Conservation (phyloP, 2,329 filamentous ascomycete genomes). For the Aspergillus ruber region DNA sequence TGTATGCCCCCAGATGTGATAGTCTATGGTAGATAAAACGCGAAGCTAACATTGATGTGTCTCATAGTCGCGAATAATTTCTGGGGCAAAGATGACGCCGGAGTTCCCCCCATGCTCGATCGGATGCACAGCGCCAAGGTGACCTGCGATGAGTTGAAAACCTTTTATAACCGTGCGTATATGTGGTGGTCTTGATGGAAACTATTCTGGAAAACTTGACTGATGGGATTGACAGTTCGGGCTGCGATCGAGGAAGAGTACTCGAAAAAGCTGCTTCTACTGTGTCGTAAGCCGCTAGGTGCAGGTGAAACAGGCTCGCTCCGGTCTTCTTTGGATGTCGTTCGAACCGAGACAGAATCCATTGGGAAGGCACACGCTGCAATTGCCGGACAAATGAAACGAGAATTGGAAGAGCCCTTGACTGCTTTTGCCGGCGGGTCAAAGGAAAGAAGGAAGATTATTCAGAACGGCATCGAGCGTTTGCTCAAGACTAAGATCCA, state of each 20-base stretch:
- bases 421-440: slow-evolving; percentile 87
- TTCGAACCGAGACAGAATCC: slow-evolving; percentile 81
- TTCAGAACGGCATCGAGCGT: slow-evolving; percentile 90
- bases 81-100: slow-evolving; percentile 98
- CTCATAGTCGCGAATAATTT: slow-evolving; percentile 87
- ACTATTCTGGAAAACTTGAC: neutral
- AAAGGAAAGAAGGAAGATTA: slow-evolving; percentile 94
- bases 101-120: slow-evolving; percentile 81
- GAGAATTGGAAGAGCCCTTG: slow-evolving; percentile 87
- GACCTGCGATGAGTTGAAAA: slow-evolving; percentile 86
- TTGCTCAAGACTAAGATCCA: slow-evolving; percentile 87
- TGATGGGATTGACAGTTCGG: slow-evolving; percentile 53
- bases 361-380: slow-evolving; percentile 91
- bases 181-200: neutral
- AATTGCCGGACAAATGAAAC: slow-evolving; percentile 91
- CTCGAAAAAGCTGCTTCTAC: slow-evolving; percentile 74
- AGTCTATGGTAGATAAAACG: neutral
- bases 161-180: slow-evolving; percentile 73
- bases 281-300: slow-evolving; percentile 82
- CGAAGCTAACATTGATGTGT: slow-evolving; percentile 3
- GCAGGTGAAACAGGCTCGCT: slow-evolving; percentile 81
- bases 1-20: slow-evolving; percentile 42
- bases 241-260: slow-evolving; percentile 97
- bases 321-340: slow-evolving; percentile 74
- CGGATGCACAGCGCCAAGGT: slow-evolving; percentile 93